Evolutionary conservation across 768 basidiomycete species (phyloP), one percentile per base, ranked within the genome.

Genomic region (Leccinum truebloodii): DNA sequence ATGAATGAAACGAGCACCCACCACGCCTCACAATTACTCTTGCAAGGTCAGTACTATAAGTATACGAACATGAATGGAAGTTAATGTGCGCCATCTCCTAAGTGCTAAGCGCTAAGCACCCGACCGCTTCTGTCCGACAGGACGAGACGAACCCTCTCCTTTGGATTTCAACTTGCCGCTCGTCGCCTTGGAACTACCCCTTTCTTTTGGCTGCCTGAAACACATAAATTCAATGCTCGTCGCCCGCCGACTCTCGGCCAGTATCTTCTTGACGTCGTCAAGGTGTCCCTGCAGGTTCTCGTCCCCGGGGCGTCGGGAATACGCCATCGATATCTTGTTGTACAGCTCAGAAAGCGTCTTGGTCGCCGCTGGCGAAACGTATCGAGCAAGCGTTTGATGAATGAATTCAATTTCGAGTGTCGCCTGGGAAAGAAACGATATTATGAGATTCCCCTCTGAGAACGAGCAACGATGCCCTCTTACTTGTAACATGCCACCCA

Each of bases 391-490:
- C 6, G 92, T 94, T 77, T 98, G 97, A 74, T 99, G 96, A 81
- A 98, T 88, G 79, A 98, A 98, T 77, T 98, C 97, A 65, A 98
- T 97, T 75, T 98, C 96, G 28, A 99, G 87, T 5, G 97, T 98
- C 14, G 97, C 97, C 95, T 98, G 72, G 6, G 6, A 18, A n/a
- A 4, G 14, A n/a, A 34, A 13, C 12, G 12, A 34, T 4, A 5
- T 48, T 59, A 4, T 44, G 41, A 62, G 39, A 30, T 2, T 28
- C 9, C 24, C 39, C 20, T 32, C 32, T 32, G 32, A 6, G 41
- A 4, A 37, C 20, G 41, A 48, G n/a, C 37, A 26, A 54, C 35
- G 41, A 30, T 28, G 80, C 89, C 60, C n/a, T 20, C 44, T 46
- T 72, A 97, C 95, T 52, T 93, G 86, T 49, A 99, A 82, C 97